phyloP scores from a whole-genome alignment of 805 yeast species.

The Helenozyma rhizophorensis region DNA sequence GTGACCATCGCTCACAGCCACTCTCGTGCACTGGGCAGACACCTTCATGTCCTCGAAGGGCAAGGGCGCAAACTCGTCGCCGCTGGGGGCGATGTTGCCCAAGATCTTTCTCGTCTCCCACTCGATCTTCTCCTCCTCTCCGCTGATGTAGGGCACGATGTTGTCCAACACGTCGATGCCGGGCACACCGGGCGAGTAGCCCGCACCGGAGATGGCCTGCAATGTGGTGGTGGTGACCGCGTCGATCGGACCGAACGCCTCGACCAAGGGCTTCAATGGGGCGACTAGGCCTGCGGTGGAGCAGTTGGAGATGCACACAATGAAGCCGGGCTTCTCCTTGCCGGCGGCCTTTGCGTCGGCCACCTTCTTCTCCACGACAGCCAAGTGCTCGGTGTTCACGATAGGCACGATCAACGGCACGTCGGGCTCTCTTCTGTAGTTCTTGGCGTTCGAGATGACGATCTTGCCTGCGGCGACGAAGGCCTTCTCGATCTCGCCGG shows the following conservation, averaged over 20 bases:
- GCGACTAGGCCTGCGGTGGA: constrained; percentile 98
- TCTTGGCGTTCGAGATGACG: constrained; percentile 92
- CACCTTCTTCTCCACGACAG: constrained; percentile 59
- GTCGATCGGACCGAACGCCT: constrained; percentile 85
- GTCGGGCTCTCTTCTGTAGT: constrained; percentile 80
- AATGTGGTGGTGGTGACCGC: constrained; percentile 83
- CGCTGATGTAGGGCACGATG: constrained; percentile 89
- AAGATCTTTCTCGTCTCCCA: constrained; percentile 97
- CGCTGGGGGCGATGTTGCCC: constrained; percentile 55
- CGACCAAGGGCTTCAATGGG: constrained; percentile 91
- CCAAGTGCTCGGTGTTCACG: constrained; percentile 87
- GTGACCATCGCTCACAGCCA: constrained; percentile 96
- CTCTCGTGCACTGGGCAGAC: constrained; percentile 95
- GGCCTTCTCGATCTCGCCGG: constrained; percentile 87
- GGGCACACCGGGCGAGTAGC: constrained; percentile 95
- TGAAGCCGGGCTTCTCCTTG: constrained; percentile 66
- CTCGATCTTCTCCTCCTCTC: constrained; percentile 97
- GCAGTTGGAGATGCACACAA: constrained; percentile 95
- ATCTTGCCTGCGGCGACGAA: constrained; percentile 78
- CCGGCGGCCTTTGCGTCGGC: constrained; percentile 52
- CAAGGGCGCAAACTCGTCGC: constrained; percentile 53
- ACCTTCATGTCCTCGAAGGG: constrained; percentile 72
- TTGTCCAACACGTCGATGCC: constrained; percentile 94
- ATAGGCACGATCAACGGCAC: constrained; percentile 96
- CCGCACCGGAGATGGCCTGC: constrained; percentile 98